Percentiles rank a stretch among this genome's conserved stretches.
Evolutionary conservation across 2,329 filamentous ascomycete genomes (phyloP).

Genomic region (Stemphylium beticola): DNA sequence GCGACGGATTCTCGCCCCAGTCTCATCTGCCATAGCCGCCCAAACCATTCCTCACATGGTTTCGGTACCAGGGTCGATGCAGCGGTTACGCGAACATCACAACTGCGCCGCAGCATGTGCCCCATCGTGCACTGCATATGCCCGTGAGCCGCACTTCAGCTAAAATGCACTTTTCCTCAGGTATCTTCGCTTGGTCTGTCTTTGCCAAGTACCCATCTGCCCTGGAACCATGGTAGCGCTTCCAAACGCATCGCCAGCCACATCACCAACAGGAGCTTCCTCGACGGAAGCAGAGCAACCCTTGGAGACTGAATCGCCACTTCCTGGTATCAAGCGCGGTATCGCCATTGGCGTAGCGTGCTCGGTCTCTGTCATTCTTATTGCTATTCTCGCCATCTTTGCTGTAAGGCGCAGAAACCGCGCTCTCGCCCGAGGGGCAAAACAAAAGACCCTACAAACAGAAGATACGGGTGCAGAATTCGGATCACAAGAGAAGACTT

Average conservation of each 20-base stretch:
- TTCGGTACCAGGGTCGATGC: conserved; percentile 2
- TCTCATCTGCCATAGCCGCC: conserved; percentile 9
- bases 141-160: conserved; percentile 5
- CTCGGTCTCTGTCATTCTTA: conserved; percentile 29
- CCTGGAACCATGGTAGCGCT: conserved; percentile 9
- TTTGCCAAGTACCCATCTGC: not conserved
- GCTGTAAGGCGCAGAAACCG: conserved; percentile 29
- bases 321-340: conserved; percentile 40
- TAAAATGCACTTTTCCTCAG: not conserved
- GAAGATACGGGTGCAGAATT: conserved; percentile 14
- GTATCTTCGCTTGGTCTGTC: not conserved
- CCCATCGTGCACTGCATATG: conserved; percentile 4
- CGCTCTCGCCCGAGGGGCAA: conserved; percentile 1
- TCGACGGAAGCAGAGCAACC: conserved; percentile 1
- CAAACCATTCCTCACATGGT: conserved; percentile 8
- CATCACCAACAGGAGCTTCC: not conserved
- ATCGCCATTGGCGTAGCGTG: conserved; percentile 38
- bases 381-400: conserved; percentile 30
- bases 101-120: conserved; percentile 16
- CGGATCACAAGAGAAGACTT: conserved; percentile 23
- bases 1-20: conserved; percentile 1
- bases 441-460: not conserved
- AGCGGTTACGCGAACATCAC: not conserved
- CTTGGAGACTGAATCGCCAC: conserved; percentile 10
- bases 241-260: conserved; percentile 1